These are phyloP conservation scores for Rhizopogon roseolus DNA, from an alignment of 768 basidiomycete genomes.

Conservation along the genomic window DNA sequence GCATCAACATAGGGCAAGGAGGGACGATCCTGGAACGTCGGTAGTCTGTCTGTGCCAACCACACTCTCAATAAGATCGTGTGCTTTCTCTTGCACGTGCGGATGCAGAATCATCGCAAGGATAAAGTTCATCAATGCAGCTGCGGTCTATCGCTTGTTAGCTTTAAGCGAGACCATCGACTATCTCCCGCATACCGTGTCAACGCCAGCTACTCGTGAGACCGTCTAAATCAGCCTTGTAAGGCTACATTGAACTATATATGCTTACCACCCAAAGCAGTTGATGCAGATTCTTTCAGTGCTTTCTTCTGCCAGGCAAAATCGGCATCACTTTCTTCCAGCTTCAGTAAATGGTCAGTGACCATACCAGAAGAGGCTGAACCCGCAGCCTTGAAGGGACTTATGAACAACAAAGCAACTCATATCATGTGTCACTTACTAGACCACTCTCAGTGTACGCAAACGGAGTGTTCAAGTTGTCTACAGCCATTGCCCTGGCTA, in stretches of 20 bases:
- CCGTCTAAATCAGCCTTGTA: not conserved
- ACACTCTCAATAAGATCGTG: constrained; percentile 23
- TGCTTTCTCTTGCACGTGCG: constrained; percentile 22
- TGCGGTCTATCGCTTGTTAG: constrained; percentile 12
- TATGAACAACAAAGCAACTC: not conserved
- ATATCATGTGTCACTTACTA: not conserved
- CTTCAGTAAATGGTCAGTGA: constrained; percentile 17
- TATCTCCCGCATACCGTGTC: constrained; percentile 12
- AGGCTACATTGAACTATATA: not conserved
- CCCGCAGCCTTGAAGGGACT: constrained; percentile 12
- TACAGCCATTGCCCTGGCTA: constrained; percentile 20
- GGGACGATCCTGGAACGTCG: constrained; percentile 18
- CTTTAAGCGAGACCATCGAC: not conserved
- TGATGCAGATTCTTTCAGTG: constrained; percentile 23
- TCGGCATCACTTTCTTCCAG: constrained; percentile 12
- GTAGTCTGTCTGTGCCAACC: constrained; percentile 11
- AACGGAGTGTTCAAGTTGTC: constrained; percentile 18
- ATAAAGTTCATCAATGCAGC: constrained; percentile 17
- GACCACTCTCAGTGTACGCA: constrained; percentile 23
- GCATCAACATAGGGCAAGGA: constrained; percentile 24
- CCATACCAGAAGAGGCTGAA: constrained; percentile 21
- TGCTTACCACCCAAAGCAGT: constrained; percentile 23
- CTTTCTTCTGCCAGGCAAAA: constrained; percentile 9
- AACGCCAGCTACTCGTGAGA: constrained; percentile 14
- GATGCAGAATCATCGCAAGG: constrained; percentile 24